These are phyloP conservation scores for Ceratobasidium papillatum DNA, from an alignment of 1,284 basidiomycete species.

Conservation along the genomic window DNA sequence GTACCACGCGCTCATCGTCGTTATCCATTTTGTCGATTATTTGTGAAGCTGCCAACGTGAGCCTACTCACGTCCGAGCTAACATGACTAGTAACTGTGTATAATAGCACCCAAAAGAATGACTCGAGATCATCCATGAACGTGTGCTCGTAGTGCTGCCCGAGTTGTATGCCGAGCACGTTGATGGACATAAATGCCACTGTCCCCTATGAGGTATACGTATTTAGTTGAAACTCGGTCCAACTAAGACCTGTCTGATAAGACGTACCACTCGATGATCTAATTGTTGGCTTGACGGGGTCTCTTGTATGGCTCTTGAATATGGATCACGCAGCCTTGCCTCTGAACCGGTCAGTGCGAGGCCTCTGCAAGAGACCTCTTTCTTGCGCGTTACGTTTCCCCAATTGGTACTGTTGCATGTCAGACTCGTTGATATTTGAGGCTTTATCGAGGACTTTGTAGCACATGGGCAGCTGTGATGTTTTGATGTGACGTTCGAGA, in stretches of 20 bases:
- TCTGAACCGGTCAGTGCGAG: too few species aligned
- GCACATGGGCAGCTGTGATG: too few species aligned
- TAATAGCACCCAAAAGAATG: constrained; percentile 31
- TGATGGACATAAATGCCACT: constrained; percentile 17
- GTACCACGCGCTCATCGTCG: background rate
- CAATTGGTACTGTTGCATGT: too few species aligned
- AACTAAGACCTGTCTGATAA: background rate
- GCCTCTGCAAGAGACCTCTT: too few species aligned
- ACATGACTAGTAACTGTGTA: background rate
- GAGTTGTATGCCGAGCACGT: background rate
- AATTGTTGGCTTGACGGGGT: background rate
- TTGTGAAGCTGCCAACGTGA: background rate
- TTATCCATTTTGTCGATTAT: background rate
- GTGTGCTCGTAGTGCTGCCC: constrained; percentile 7
- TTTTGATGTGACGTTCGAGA: too few species aligned
- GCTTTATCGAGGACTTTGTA: too few species aligned
- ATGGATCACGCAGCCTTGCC: too few species aligned
- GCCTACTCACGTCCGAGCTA: background rate
- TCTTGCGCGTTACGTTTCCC: too few species aligned
- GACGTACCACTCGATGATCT: constrained; percentile 25
- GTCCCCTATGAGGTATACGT: background rate
- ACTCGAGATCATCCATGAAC: constrained; percentile 30
- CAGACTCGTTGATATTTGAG: too few species aligned
- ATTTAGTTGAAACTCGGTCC: background rate
- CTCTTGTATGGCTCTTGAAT: too few species aligned